Percentiles rank a stretch among this genome's conserved stretches.
Evolutionary conservation across 345 rosid species (phyloP).

Genomic region (Aquilaria sinensis): DNA sequence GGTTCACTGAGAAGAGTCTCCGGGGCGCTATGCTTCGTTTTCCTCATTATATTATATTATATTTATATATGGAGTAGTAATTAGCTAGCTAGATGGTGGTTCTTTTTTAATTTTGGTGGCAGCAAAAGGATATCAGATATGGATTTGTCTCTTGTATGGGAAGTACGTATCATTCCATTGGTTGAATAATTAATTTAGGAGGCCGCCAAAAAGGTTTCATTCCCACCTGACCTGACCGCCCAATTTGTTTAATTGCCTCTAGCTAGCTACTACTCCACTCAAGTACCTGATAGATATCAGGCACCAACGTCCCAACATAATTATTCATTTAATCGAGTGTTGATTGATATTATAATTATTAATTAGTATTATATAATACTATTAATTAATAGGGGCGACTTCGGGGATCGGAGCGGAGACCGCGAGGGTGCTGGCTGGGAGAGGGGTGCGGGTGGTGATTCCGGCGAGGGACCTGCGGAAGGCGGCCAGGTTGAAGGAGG

Average conservation of each 20-base stretch:
- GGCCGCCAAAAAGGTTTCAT: no score
- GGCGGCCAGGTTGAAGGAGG: slow-evolving; percentile 53
- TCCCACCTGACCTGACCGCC: no score
- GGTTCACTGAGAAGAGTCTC: no score
- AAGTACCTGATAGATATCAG: background rate
- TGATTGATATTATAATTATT: background rate
- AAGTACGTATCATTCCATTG: no score
- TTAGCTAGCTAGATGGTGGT: no score
- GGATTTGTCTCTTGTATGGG: slow-evolving; percentile 35
- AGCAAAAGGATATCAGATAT: slow-evolving; percentile 17
- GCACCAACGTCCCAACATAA: no score
- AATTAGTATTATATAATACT: background rate
- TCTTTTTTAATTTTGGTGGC: background rate
- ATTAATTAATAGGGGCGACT: slow-evolving; percentile 54
- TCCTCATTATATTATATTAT: no score
- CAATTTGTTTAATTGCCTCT: no score
- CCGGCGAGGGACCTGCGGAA: slow-evolving; percentile 80
- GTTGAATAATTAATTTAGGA: no score
- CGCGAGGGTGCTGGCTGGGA: slow-evolving; percentile 73
- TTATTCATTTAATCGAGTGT: no score
- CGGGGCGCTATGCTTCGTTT: no score
- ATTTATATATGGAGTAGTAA: no score
- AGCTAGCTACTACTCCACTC: background rate
- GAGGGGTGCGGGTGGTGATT: slow-evolving; percentile 74
- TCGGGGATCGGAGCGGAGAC: slow-evolving; percentile 96